Conservation (phyloP, 164 flowering plant species). For the Aristolochia fimbriata region DNA sequence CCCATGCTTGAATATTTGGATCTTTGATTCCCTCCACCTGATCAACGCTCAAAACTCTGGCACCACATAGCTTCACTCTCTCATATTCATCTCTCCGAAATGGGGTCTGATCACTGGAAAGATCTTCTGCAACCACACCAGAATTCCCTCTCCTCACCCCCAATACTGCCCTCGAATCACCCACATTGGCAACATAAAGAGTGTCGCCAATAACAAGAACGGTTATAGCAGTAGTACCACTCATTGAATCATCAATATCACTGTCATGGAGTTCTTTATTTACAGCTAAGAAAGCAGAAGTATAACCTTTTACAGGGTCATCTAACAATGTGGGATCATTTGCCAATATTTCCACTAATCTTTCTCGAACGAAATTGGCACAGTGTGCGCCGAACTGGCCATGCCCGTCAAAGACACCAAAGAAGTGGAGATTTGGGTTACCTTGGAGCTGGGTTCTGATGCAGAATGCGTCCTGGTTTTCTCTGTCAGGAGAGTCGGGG, state of each 20-base stretch:
- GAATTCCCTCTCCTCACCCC: slow-evolving; percentile 50
- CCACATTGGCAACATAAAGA: slow-evolving; percentile 81
- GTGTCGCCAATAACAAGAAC: slow-evolving; percentile 68
- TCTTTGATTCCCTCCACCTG: slow-evolving; percentile 87
- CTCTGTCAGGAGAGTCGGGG: slow-evolving; percentile 79
- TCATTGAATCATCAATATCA: slow-evolving; percentile 85
- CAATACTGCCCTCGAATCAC: slow-evolving; percentile 91
- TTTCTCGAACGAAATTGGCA: slow-evolving; percentile 69
- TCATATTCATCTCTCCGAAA: slow-evolving; percentile 80
- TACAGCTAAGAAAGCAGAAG: slow-evolving; percentile 42
- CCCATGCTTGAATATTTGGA: slow-evolving; percentile 80
- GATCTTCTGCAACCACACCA: slow-evolving; percentile 45
- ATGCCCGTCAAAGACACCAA: slow-evolving; percentile 97
- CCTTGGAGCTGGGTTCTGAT: slow-evolving; percentile 62
- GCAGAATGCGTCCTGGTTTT: slow-evolving; percentile 84
- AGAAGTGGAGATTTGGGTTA: slow-evolving; percentile 87
- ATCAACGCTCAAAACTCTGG: slow-evolving; percentile 80
- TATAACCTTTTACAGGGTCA: slow-evolving; percentile 72
- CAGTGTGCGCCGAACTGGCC: slow-evolving; percentile 77
- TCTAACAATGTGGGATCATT: slow-evolving; percentile 43
- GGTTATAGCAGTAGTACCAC: slow-evolving; percentile 95
- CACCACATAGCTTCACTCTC: slow-evolving; percentile 87
- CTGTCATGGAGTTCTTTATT: slow-evolving; percentile 63
- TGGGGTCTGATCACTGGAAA: slow-evolving; percentile 88
- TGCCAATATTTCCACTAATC: slow-evolving; percentile 49